Evolutionary conservation across 2,329 filamentous ascomycete species (phyloP).

Genomic region (Didymella sp.): DNA sequence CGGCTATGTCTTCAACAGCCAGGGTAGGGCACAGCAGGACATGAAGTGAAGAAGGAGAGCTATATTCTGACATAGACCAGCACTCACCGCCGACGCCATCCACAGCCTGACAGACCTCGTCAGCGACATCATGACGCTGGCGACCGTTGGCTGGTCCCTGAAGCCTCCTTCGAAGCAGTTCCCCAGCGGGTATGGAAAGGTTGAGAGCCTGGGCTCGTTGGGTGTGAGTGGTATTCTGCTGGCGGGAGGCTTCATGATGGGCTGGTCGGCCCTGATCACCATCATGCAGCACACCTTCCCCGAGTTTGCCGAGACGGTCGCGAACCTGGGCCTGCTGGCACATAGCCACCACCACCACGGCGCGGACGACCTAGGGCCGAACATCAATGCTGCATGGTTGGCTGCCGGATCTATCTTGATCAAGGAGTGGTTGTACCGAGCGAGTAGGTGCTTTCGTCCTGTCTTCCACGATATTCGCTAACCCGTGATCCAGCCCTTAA

Average conservation of each 20-base stretch:
- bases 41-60: not conserved
- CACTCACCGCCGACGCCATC: slow-evolving; percentile 90
- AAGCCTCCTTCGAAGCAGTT: slow-evolving; percentile 83
- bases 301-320: slow-evolving; percentile 52
- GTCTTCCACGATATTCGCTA: slow-evolving; percentile 18
- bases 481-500: slow-evolving; percentile 77
- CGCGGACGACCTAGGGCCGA: slow-evolving; percentile 69
- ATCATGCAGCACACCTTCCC: slow-evolving; percentile 61
- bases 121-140: slow-evolving; percentile 91
- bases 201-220: slow-evolving; percentile 93
- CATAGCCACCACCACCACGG: slow-evolving; percentile 71
- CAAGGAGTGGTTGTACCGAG: slow-evolving; percentile 97
- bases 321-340: slow-evolving; percentile 53
- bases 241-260: slow-evolving; percentile 90
- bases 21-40: slow-evolving; percentile 50
- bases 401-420: slow-evolving; percentile 87
- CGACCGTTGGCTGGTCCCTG: slow-evolving; percentile 92
- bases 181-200: slow-evolving; percentile 91
- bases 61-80: slow-evolving; percentile 36
- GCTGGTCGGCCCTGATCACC: slow-evolving; percentile 68
- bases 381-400: slow-evolving; percentile 93
- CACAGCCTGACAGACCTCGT: slow-evolving; percentile 95
- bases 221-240: slow-evolving; percentile 93
- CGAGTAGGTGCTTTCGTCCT: slow-evolving; percentile 66
- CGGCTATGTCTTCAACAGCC: slow-evolving; percentile 93